Evolutionary conservation across 345 rosid species (phyloP).

Genomic region (Eucalyptus pumila): DNA sequence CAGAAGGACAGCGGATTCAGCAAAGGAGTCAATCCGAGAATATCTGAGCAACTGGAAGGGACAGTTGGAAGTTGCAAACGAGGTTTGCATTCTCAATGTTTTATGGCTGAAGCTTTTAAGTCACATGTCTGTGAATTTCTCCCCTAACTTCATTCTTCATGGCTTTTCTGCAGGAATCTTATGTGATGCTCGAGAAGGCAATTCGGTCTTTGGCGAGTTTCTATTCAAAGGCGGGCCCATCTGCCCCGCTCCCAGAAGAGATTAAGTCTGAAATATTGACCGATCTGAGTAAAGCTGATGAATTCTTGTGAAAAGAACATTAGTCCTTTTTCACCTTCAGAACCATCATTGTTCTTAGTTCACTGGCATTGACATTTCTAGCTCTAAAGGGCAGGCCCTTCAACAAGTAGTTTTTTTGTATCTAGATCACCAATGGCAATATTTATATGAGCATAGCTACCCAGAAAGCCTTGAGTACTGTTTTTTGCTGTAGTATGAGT

Average conservation of each 20-base stretch:
- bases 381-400: neutral
- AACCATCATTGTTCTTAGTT: neutral
- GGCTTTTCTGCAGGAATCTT: conserved; percentile 53
- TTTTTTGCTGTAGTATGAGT: neutral
- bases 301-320: conserved; percentile 34
- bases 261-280: conserved; percentile 53
- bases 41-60: conserved; percentile 82
- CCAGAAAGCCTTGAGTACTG: neutral
- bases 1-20: conserved; percentile 82
- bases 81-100: conserved; percentile 14
- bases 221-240: conserved; percentile 85
- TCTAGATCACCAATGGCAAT: neutral
- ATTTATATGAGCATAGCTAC: neutral
- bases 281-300: conserved; percentile 50
- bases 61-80: conserved; percentile 27
- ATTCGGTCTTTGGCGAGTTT: conserved; percentile 61
- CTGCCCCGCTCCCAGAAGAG: conserved; percentile 54
- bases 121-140: neutral
- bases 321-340: neutral
- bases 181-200: conserved; percentile 67
- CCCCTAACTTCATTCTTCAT: neutral
- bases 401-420: neutral
- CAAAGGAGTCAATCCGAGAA: conserved; percentile 78
- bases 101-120: neutral
- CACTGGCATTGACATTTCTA: neutral